Conservation (phyloP, 73 alveolate species). For the Symbiodinium pilosum region DNA sequence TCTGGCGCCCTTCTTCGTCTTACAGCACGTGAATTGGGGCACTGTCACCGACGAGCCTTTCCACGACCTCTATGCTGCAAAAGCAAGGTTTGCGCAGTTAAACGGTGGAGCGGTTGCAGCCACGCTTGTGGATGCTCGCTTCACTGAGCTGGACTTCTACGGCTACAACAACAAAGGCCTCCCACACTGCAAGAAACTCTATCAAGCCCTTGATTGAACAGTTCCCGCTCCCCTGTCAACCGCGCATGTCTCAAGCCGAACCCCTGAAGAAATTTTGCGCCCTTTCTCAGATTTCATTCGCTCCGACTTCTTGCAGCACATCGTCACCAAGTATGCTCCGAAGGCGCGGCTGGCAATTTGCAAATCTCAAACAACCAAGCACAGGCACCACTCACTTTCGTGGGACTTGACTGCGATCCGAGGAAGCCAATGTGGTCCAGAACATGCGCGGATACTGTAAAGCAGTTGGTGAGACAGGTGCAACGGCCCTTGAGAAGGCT, state of each 20-base stretch:
- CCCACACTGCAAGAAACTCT: background rate
- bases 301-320: background rate
- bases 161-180: background rate
- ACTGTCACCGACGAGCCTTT: background rate
- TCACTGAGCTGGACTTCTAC: background rate
- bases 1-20: background rate
- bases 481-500: background rate
- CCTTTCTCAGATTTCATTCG: background rate
- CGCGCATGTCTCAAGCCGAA: background rate
- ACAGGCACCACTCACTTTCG: too few relatives aligned
- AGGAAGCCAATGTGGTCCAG: background rate
- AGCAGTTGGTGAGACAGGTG: too few relatives aligned
- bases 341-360: background rate
- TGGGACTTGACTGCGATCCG: too few relatives aligned
- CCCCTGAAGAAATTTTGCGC: too few relatives aligned
- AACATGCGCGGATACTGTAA: background rate
- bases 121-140: background rate
- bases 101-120: background rate
- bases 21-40: background rate
- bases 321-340: background rate
- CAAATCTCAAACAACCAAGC: too few relatives aligned
- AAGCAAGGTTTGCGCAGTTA: background rate
- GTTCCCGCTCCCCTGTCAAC: background rate
- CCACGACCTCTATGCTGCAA: background rate
- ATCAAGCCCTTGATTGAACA: too few relatives aligned